phyloP scores from a whole-genome alignment of 768 basidiomycete genomes.

The Cystobasidium onofrii region DNA sequence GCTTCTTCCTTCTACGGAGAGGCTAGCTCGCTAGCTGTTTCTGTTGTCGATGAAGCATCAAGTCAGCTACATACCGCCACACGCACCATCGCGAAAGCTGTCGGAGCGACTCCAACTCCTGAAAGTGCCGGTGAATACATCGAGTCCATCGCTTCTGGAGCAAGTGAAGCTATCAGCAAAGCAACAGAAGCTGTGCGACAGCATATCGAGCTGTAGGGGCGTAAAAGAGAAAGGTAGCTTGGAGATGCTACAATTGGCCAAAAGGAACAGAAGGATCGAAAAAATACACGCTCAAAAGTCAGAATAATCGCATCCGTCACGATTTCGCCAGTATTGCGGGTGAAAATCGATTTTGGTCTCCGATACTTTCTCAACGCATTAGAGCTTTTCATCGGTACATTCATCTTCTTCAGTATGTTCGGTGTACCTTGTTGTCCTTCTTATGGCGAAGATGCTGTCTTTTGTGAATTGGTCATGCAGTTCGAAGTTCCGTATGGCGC shows the following conservation, averaged over 20 bases:
- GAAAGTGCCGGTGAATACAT: slow-evolving; percentile 19
- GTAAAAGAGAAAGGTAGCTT: slow-evolving; percentile 38
- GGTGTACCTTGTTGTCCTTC: too few species aligned
- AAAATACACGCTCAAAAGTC: slow-evolving; percentile 39
- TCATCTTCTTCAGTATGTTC: too few species aligned
- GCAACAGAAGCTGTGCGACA: slow-evolving; percentile 36
- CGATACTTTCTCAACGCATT: too few species aligned
- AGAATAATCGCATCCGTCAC: too few species aligned
- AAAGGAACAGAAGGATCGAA: too few species aligned
- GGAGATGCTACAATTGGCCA: too few species aligned
- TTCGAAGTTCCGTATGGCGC: too few species aligned
- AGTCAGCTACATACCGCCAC: slow-evolving; percentile 1
- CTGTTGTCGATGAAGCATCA: background rate
- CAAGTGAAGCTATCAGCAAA: background rate
- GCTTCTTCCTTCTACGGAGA: background rate
- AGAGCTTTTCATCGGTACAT: too few species aligned
- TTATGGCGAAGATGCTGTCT: too few species aligned
- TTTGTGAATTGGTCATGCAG: too few species aligned
- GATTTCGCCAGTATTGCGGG: too few species aligned
- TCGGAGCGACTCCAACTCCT: slow-evolving; percentile 1
- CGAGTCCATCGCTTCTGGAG: slow-evolving; percentile 14
- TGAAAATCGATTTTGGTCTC: too few species aligned
- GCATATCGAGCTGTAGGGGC: slow-evolving; percentile 33
- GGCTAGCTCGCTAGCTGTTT: slow-evolving; percentile 7
- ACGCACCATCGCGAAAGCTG: background rate